A percentile compares a stretch with the other conserved stretches of the same genome.
phyloP scores from a whole-genome alignment of 148 eudicot species.

The Amaranthus hypochondriacus region DNA sequence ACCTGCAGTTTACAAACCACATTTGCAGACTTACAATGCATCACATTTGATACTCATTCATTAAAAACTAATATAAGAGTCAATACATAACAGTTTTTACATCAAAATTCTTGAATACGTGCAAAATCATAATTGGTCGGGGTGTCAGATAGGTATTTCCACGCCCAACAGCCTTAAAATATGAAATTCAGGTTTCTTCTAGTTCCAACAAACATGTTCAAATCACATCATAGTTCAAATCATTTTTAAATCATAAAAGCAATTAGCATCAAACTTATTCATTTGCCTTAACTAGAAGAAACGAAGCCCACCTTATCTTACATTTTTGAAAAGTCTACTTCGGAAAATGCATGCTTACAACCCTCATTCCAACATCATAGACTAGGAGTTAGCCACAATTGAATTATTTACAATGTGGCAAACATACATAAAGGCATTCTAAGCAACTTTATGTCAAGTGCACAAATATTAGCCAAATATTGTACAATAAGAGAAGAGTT shows the following conservation, averaged over 20 bases:
- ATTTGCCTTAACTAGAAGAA: neutral
- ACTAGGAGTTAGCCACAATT: neutral
- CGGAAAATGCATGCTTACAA: neutral
- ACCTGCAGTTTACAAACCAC: constrained; percentile 40
- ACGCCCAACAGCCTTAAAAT: too few species aligned
- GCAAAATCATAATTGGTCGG: too few species aligned
- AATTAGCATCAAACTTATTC: too few species aligned
- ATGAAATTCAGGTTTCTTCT: too few species aligned
- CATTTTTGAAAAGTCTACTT: neutral
- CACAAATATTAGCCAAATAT: neutral
- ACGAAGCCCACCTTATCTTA: neutral
- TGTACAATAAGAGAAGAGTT: neutral
- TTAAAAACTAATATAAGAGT: neutral
- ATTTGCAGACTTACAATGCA: neutral
- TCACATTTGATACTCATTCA: neutral
- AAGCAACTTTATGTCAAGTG: neutral
- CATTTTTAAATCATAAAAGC: too few species aligned
- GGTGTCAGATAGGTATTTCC: too few species aligned
- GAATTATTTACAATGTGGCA: neutral
- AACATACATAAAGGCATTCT: neutral
- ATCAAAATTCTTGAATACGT: too few species aligned
- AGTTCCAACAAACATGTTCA: too few species aligned
- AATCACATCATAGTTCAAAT: too few species aligned
- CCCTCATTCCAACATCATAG: neutral
- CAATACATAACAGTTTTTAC: neutral